A percentile compares a stretch with the other conserved stretches of the same genome.
Conservation (phyloP, 768 basidiomycete species). For the Leucocoprinus birnbaumii region DNA sequence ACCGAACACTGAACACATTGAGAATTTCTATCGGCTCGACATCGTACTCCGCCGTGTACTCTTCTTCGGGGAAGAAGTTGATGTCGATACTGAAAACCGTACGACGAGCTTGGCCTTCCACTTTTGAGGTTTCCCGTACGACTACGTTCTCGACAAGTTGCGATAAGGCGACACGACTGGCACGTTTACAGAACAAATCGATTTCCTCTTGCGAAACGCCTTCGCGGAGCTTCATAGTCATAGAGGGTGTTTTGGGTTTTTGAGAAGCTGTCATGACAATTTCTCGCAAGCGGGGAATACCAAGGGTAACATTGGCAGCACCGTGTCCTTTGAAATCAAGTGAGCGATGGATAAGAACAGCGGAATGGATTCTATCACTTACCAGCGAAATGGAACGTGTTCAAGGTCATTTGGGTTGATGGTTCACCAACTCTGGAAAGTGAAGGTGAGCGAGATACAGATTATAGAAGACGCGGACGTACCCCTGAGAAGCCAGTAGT, state of each 20-base stretch:
- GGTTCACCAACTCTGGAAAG: conserved; percentile 92
- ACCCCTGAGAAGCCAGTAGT: conserved; percentile 96
- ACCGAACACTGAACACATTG: conserved; percentile 64
- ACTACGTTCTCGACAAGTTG: conserved; percentile 82
- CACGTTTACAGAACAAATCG: conserved; percentile 83
- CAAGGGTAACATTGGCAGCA: conserved; percentile 97
- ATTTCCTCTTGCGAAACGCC: conserved; percentile 53
- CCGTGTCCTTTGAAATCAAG: conserved; percentile 74
- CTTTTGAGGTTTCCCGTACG: conserved; percentile 75
- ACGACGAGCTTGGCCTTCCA: conserved; percentile 64
- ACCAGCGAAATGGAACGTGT: conserved; percentile 99
- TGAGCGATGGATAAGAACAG: neutral
- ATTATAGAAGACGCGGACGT: conserved; percentile 21
- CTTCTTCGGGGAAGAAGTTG: conserved; percentile 80
- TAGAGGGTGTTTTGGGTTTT: conserved; percentile 96
- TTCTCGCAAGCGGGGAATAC: conserved; percentile 97
- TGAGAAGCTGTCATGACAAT: conserved; percentile 98
- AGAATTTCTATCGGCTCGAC: conserved; percentile 72
- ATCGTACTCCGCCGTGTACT: conserved; percentile 83
- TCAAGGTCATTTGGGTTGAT: conserved; percentile 99
- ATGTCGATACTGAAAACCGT: conserved; percentile 82
- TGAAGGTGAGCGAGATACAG: neutral
- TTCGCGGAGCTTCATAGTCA: conserved; percentile 75
- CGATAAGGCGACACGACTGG: conserved; percentile 81
- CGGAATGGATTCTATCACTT: conserved; percentile 12